These are phyloP conservation scores for Begonia masoniana DNA, from an alignment of 306 rosid genomes.

Conservation along the genomic window DNA sequence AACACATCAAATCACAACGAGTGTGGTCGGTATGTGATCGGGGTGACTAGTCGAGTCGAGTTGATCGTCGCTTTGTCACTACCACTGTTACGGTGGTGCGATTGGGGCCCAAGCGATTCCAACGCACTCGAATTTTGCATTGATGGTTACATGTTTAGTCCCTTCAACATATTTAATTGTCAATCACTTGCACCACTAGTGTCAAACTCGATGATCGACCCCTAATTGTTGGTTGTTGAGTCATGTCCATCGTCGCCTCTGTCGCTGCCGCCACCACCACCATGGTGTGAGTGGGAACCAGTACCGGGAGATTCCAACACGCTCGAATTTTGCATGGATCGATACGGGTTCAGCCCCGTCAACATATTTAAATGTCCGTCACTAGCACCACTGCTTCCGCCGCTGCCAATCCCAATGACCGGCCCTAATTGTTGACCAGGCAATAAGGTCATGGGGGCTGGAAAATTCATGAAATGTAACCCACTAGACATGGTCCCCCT, in stretches of 20 bases:
- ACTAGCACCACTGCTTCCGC: slow-evolving; percentile 12
- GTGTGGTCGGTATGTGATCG: slow-evolving; percentile 23
- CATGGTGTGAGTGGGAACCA: slow-evolving; percentile 56
- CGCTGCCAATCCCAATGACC: slow-evolving; percentile 3
- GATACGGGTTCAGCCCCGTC: slow-evolving; percentile 54
- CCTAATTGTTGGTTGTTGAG: slow-evolving; percentile 52
- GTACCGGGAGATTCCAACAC: slow-evolving; percentile 46
- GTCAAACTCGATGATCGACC: background rate
- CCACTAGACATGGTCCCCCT: slow-evolving; percentile 64
- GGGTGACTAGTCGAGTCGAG: slow-evolving; percentile 14
- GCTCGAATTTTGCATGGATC: slow-evolving; percentile 24
- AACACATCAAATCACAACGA: slow-evolving; percentile 52
- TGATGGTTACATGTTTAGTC: slow-evolving; percentile 52
- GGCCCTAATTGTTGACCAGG: slow-evolving; percentile 58
- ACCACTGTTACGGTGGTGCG: too few species aligned
- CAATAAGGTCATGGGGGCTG: slow-evolving; percentile 51
- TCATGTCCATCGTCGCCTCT: slow-evolving; percentile 40
- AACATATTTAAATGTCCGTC: slow-evolving; percentile 67
- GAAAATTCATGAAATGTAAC: slow-evolving; percentile 87
- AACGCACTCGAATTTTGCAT: slow-evolving; percentile 21
- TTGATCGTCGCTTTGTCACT: slow-evolving; percentile 5
- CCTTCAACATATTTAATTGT: slow-evolving; percentile 54
- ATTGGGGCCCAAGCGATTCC: slow-evolving; percentile 46
- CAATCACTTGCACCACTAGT: slow-evolving; percentile 26
- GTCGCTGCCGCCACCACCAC: slow-evolving; percentile 20